These are phyloP conservation scores for Ceratocystis alfenasii DNA, from an alignment of 2,329 filamentous ascomycete genomes.

Conservation along the genomic window DNA sequence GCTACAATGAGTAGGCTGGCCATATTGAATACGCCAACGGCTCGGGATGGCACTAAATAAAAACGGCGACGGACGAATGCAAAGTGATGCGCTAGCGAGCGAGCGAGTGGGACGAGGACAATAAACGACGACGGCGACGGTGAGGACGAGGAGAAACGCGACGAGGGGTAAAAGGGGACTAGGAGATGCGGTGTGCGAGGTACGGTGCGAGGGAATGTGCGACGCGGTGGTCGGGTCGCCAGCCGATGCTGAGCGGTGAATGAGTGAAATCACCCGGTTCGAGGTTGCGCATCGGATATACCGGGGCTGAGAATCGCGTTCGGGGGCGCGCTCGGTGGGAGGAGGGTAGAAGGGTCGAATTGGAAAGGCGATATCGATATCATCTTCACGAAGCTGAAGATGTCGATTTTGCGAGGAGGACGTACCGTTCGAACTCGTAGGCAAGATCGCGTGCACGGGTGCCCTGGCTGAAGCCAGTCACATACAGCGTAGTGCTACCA, in stretches of 20 bases:
- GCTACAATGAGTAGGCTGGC: constrained; percentile 11
- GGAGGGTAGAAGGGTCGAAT: constrained; percentile 4
- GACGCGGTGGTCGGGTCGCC: constrained; percentile 7
- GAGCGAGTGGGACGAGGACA: constrained; percentile 3
- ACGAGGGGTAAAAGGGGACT: not conserved
- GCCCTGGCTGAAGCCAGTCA: constrained; percentile 97
- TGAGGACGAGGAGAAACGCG: constrained; percentile 7
- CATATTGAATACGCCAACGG: constrained; percentile 3
- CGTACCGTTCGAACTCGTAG: constrained; percentile 99
- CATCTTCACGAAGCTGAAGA: constrained; percentile 16
- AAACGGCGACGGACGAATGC: constrained; percentile 13
- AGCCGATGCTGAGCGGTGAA: constrained; percentile 9
- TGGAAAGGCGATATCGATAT: constrained; percentile 16
- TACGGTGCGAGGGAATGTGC: constrained; percentile 6
- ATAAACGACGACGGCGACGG: constrained; percentile 11
- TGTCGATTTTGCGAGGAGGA: constrained; percentile 32
- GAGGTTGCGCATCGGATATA: constrained; percentile 10
- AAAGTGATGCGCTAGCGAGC: constrained; percentile 9
- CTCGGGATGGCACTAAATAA: constrained; percentile 5
- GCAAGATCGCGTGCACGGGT: constrained; percentile 97
- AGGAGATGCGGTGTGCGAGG: not conserved
- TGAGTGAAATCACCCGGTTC: constrained; percentile 2
- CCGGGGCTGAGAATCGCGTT: constrained; percentile 3
- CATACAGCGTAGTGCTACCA: constrained; percentile 86
- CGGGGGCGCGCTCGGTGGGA: constrained; percentile 9